A percentile compares a stretch with the other conserved stretches of the same genome.
phyloP scores from a whole-genome alignment of 1,284 basidiomycete genomes.

The Trametes versicolor region DNA sequence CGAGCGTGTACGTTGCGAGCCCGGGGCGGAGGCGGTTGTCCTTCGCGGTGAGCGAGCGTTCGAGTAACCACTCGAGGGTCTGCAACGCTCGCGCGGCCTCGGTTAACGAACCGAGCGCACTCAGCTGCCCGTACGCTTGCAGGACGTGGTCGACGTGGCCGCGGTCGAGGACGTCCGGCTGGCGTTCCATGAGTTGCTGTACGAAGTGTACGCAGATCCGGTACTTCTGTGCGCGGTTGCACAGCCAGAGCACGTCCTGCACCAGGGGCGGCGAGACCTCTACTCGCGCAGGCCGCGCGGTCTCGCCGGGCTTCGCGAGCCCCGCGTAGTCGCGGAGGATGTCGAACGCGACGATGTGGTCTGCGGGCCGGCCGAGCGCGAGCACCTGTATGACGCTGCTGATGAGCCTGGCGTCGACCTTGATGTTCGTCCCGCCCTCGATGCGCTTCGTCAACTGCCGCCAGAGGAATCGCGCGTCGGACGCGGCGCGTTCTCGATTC shows the following conservation, averaged over 20 bases:
- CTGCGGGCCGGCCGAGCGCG: conserved; percentile 59
- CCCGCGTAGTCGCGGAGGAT: conserved; percentile 72
- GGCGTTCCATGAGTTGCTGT: conserved; percentile 59
- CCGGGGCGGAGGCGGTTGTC: conserved; percentile 56
- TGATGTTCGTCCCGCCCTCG: conserved; percentile 53
- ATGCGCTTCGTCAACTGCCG: conserved; percentile 62
- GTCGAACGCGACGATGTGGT: conserved; percentile 70
- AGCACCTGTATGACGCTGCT: conserved; percentile 61
- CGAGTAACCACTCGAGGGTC: conserved; percentile 71
- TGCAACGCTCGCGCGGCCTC: conserved; percentile 57
- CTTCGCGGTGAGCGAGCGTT: conserved; percentile 50
- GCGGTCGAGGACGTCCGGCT: conserved; percentile 52
- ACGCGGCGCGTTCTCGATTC: conserved; percentile 44
- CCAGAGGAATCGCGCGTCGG: conserved; percentile 77
- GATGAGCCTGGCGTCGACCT: conserved; percentile 62
- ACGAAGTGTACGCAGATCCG: conserved; percentile 63
- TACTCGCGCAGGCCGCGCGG: conserved; percentile 47
- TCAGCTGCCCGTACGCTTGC: conserved; percentile 57
- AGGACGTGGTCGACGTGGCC: conserved; percentile 68
- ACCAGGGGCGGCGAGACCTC: conserved; percentile 57
- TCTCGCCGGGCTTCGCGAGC: conserved; percentile 57
- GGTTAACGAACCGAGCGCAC: conserved; percentile 44
- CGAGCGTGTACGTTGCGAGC: conserved; percentile 60
- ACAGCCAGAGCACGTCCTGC: conserved; percentile 64
- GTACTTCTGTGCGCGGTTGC: conserved; percentile 57